Evolutionary conservation across 306 rosid genomes (phyloP).

Genomic region (Inga oerstediana): DNA sequence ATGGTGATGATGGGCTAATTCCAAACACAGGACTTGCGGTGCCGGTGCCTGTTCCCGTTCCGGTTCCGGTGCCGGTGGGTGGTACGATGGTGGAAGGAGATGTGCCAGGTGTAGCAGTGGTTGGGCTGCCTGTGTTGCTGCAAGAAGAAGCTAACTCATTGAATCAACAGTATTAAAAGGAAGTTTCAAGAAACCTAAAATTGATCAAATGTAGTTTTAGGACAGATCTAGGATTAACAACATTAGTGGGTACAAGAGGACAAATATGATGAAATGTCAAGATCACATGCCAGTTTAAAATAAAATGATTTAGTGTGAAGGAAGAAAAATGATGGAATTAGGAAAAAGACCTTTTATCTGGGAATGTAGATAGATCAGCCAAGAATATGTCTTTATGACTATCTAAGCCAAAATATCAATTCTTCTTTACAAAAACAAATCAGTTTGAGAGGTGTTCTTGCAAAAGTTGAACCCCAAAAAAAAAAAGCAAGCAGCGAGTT

Average conservation of each 20-base stretch:
- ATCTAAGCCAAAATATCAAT: slow-evolving; percentile 17
- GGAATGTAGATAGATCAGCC: slow-evolving; percentile 31
- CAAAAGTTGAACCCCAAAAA: neutral
- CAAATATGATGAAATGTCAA: slow-evolving; percentile 2
- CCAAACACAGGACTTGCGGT: slow-evolving; percentile 56
- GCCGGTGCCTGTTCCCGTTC: slow-evolving; percentile 28
- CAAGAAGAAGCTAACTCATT: slow-evolving; percentile 28
- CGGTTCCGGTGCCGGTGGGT: slow-evolving; percentile 19
- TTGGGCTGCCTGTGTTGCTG: slow-evolving; percentile 61
- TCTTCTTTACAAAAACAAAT: neutral
- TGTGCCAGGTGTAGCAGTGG: slow-evolving; percentile 35
- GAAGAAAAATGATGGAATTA: slow-evolving; percentile 7
- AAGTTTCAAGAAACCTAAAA: neutral
- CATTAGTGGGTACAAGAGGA: slow-evolving; percentile 25
- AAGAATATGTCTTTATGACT: slow-evolving; percentile 18
- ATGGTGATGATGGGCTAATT: slow-evolving; percentile 60
- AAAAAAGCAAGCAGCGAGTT: neutral
- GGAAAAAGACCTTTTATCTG: slow-evolving; percentile 8
- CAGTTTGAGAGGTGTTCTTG: neutral
- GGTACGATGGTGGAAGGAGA: slow-evolving; percentile 40
- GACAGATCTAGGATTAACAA: slow-evolving; percentile 40
- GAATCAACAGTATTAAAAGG: neutral
- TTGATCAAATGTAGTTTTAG: neutral
- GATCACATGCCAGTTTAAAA: neutral
- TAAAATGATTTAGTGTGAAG: neutral